Evolutionary conservation across 2,329 filamentous ascomycete genomes (phyloP).

Genomic region (Aspergillus fumigatus): DNA sequence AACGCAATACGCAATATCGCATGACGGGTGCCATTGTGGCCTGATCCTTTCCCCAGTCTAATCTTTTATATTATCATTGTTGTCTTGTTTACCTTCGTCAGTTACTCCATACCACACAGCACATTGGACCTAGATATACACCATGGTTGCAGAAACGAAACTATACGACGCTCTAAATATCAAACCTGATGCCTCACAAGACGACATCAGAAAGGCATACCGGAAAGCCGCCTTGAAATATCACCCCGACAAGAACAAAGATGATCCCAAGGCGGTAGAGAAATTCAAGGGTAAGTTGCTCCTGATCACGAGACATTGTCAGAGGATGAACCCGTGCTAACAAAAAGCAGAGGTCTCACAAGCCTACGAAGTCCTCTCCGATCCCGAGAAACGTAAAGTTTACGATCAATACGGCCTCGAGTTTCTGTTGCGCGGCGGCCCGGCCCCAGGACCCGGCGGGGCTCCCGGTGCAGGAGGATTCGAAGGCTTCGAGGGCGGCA

Average conservation of each 20-base stretch:
- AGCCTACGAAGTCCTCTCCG: conserved; percentile 95
- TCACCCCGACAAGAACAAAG: conserved; percentile 97
- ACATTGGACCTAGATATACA: conserved; percentile 26
- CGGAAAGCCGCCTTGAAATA: conserved; percentile 82
- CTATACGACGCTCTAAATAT: conserved; percentile 84
- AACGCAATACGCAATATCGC: conserved; percentile 2
- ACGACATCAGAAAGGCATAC: conserved; percentile 92
- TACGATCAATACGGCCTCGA: conserved; percentile 96
- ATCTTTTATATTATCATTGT: conserved; percentile 11
- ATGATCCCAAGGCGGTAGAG: conserved; percentile 77
- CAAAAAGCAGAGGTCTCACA: conserved; percentile 70
- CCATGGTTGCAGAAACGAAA: conserved; percentile 91
- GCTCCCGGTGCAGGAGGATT: conserved; percentile 52
- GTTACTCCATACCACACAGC: conserved; percentile 3
- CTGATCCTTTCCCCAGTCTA: background rate
- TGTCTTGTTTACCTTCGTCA: background rate
- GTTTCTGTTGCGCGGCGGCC: conserved; percentile 78
- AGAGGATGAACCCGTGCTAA: background rate
- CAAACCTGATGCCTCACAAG: conserved; percentile 74
- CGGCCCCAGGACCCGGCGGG: conserved; percentile 59
- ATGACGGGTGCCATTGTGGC: background rate
- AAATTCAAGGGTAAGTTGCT: conserved; percentile 78
- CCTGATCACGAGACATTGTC: background rate
- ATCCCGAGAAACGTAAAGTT: conserved; percentile 91
- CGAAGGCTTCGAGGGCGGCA: conserved; percentile 55